These are phyloP conservation scores for Coprinopsis marcescibilis DNA, from an alignment of 768 basidiomycete species.

Conservation along the genomic window DNA sequence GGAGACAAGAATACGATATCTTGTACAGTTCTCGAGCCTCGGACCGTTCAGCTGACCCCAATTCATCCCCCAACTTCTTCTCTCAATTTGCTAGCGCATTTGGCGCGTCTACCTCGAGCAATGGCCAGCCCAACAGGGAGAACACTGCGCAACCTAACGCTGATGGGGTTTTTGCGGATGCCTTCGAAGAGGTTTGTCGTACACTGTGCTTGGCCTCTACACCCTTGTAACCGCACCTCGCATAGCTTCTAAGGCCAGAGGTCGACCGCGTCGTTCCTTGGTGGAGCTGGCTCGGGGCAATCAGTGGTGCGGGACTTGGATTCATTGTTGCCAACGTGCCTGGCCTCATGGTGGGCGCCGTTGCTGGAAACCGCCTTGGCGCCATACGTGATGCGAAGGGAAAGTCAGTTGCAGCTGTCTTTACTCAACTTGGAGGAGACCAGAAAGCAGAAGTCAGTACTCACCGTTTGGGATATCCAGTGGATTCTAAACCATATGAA, in stretches of 20 bases:
- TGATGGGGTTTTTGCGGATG: constrained; percentile 80
- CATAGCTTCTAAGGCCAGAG: constrained; percentile 73
- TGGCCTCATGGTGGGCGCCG: constrained; percentile 78
- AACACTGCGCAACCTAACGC: constrained; percentile 68
- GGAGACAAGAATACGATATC: constrained; percentile 67
- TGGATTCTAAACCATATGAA: not conserved
- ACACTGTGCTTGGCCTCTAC: not conserved
- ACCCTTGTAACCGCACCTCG: constrained; percentile 1
- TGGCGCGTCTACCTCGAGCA: constrained; percentile 27
- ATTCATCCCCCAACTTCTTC: constrained; percentile 71
- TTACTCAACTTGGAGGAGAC: constrained; percentile 62
- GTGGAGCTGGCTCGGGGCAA: constrained; percentile 74
- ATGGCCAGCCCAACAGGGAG: constrained; percentile 18
- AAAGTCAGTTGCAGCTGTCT: constrained; percentile 87
- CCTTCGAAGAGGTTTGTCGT: constrained; percentile 79
- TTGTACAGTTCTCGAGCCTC: constrained; percentile 56
- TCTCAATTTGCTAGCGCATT: constrained; percentile 72
- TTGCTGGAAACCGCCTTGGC: constrained; percentile 86
- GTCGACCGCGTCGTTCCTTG: constrained; percentile 63
- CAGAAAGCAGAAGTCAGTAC: constrained; percentile 82
- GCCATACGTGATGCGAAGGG: constrained; percentile 93
- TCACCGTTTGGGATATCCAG: not conserved
- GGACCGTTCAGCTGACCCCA: constrained; percentile 57
- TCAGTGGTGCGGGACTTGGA: constrained; percentile 63
- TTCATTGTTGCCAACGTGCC: constrained; percentile 75